Base-by-base conservation (phyloP, 164 flowering plant genomes). In the Paratinospora sagittata region DNA sequence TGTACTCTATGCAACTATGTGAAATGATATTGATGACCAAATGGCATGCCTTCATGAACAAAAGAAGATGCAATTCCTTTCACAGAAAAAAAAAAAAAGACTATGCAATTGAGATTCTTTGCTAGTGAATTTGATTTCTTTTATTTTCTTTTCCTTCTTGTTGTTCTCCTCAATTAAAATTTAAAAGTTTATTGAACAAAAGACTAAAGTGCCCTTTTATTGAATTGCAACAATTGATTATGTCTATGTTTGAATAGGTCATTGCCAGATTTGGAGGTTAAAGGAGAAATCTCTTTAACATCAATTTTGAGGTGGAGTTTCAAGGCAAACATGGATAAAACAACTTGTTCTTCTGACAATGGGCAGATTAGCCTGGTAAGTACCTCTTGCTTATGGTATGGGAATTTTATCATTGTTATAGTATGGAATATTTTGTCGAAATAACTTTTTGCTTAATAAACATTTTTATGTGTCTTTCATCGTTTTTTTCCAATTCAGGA, bases 251-350 rank as follows among this genome's bases (percentile, higher is more conserved):
- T 76, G 69, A 33, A 36, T 82, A 93, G 98, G 86, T 91, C 97
- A 60, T 81, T 93, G 69, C 91, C 89, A 68, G 81, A 84, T 74
- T 83, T 91, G 73, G 86, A 86, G 70, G 81, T 88, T 67, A 74
- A 89, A 71, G 82, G 78, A 47, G 88, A 82, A 74, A 77, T 78
- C 68, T 86, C 97, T 66, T 71, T 93, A 73, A 79, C 81, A 85
- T 82, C 91, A 73, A 70, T 88, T 49, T 79, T 93, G 23, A 80
- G 93, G 75, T 93, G 98, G 97, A 93, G 81, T 78, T 89, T 86
- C 79, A 90, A 83, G 81, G 68, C 84, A 24, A 88, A 84, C 74
- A 89, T 91, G 89, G 85, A 83, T 23, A 90, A 83, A 68, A 85
- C 81, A 23, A 77, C 88, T 58, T 75, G 85, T 80, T 83, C 88